A percentile compares a stretch with the other conserved stretches of the same genome.
Evolutionary conservation across 169 alveolate genomes (phyloP).

Genomic region (Eimeria zaria): DNA sequence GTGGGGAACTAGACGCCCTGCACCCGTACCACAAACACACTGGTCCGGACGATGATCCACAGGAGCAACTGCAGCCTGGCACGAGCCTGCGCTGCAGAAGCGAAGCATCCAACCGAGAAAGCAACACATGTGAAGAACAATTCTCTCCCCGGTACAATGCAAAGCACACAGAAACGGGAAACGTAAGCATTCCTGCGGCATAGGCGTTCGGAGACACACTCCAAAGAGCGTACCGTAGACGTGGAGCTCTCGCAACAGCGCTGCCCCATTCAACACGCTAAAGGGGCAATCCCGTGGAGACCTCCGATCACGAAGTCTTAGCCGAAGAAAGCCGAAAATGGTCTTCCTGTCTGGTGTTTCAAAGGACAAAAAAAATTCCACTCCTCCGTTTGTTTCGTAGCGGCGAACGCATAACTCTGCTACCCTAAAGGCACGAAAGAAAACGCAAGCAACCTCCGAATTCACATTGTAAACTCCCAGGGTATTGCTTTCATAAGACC

Average conservation of each 20-base stretch:
- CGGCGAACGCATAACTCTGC: constrained; percentile 74
- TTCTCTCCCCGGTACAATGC: no score
- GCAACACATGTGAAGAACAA: no score
- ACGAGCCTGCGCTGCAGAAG: constrained; percentile 74
- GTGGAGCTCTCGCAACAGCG: constrained; percentile 96
- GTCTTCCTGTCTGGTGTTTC: constrained; percentile 88
- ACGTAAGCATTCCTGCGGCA: neutral
- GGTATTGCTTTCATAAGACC: neutral
- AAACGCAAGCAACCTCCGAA: neutral
- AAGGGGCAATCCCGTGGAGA: constrained; percentile 87
- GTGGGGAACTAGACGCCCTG: constrained; percentile 83
- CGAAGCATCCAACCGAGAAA: neutral
- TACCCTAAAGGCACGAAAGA: neutral
- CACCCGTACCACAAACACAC: neutral
- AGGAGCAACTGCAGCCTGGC: neutral
- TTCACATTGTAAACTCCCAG: neutral
- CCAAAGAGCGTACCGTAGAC: constrained; percentile 92
- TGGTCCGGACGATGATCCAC: no score
- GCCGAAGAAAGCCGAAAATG: constrained; percentile 94
- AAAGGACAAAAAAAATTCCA: constrained; percentile 85
- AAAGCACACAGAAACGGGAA: constrained; percentile 31
- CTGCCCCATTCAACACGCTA: constrained; percentile 89
- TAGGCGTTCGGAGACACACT: neutral
- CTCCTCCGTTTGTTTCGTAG: constrained; percentile 78
- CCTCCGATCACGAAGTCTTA: constrained; percentile 88